A percentile compares a stretch with the other conserved stretches of the same genome.
Evolutionary conservation across 2,329 filamentous ascomycete species (phyloP).

Genomic region (Neonectria punicea): DNA sequence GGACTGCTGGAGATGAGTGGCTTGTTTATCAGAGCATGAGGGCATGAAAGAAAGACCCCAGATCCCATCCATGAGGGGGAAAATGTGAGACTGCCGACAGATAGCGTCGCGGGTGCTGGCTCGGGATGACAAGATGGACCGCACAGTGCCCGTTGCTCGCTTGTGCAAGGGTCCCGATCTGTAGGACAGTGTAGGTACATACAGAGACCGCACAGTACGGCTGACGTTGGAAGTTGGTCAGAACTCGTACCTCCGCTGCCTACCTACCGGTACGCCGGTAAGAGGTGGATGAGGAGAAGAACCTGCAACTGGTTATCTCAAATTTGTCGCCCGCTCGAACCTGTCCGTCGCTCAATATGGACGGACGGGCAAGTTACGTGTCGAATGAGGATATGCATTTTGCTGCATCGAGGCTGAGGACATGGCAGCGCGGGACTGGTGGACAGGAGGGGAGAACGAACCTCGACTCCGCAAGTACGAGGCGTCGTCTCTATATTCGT

Average conservation of each 20-base stretch:
- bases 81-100: conserved; percentile 10
- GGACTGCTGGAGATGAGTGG: conserved; percentile 5
- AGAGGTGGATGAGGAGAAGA: conserved; percentile 13
- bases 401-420: conserved; percentile 13
- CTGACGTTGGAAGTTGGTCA: conserved; percentile 13
- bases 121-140: conserved; percentile 15
- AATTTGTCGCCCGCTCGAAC: conserved; percentile 1
- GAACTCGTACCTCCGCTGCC: neutral
- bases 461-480: neutral
- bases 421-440: conserved; percentile 8
- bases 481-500: neutral
- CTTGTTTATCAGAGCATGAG: no score
- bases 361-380: conserved; percentile 16
- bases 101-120: conserved; percentile 7
- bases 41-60: neutral
- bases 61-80: conserved; percentile 4
- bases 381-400: conserved; percentile 4
- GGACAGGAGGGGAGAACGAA: neutral
- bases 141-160: conserved; percentile 22
- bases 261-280: conserved; percentile 15
- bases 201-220: neutral
- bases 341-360: conserved; percentile 9
- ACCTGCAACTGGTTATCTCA: neutral
- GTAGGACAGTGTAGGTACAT: neutral
- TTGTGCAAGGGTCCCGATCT: neutral